Evolutionary conservation across 768 basidiomycete genomes (phyloP), one percentile per base, ranked within the genome.

Genomic region (Chiua virens): DNA sequence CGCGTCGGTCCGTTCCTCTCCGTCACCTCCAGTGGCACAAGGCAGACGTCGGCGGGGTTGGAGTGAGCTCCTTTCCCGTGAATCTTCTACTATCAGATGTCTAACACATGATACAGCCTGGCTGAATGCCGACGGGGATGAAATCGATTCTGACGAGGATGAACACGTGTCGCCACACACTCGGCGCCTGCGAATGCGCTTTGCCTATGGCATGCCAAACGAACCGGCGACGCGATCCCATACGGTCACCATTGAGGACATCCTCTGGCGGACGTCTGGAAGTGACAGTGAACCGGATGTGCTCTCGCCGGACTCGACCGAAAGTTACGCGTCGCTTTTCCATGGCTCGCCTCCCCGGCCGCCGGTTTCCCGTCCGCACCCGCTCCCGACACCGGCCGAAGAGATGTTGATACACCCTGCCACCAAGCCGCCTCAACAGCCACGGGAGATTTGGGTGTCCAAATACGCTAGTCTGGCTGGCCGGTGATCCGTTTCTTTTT

Each of bases 81-180:
- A n/a, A 18, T 44, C 18, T 18, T 3, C 3, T 21, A 9, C 28
- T 13, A 13, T 47, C 53, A 42, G 30, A 28, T 43, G 28, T 55
- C 49, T 63, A 40, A 57, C 47, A 21, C 14, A 7, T 13, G 42
- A 10, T 37, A 17, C 54, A 77, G 74, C 71, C 13, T 66, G 67
- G 32, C 57, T 76, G 3, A 66, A 74, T 54, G 68, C 75, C 3
- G 82, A 86, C 59, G 85, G 86, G 1, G 79, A 86, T 53, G 83
- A 85, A 61, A 77, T 86, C 49, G 72, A 82, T 3, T 75, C 77
- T 0, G 81, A 81, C 18, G 82, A 83, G 58, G 84, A 86, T 53
- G 79, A 80, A 34, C 52, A 53, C 27, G 58, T 52, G 45, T 71
- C 83, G 17, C 82, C 85, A 52, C 77, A 80, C 27, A 66, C 73